Percentiles rank a stretch among this genome's conserved stretches.
phyloP scores from a whole-genome alignment of 306 rosid species.

The Cicer bijugum region DNA sequence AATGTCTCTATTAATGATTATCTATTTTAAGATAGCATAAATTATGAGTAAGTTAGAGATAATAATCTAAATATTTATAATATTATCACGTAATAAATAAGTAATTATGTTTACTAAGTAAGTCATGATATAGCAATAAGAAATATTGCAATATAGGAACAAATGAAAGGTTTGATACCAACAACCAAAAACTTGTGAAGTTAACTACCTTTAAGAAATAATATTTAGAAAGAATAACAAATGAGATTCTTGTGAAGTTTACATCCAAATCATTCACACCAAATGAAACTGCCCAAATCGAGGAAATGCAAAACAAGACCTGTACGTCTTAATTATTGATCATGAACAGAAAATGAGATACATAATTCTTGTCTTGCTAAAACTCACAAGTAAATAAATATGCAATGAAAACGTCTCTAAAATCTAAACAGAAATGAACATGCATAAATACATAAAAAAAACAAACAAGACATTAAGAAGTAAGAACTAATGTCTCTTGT shows the following conservation, averaged over 20 bases:
- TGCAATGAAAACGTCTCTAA: conserved; percentile 15
- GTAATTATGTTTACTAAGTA: too few relatives aligned
- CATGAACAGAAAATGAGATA: conserved; percentile 42
- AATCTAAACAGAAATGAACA: conserved; percentile 23
- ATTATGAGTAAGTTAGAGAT: too few relatives aligned
- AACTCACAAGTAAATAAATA: conserved; percentile 40
- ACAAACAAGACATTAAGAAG: conserved; percentile 34
- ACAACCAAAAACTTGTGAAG: too few relatives aligned
- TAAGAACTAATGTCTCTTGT: conserved; percentile 9
- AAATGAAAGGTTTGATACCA: too few relatives aligned
- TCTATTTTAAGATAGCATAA: too few relatives aligned
- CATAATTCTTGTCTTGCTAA: conserved; percentile 46
- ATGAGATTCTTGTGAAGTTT: not conserved
- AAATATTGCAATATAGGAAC: too few relatives aligned
- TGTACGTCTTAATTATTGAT: conserved; percentile 14
- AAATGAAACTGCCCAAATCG: conserved; percentile 20
- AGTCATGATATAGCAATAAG: too few relatives aligned
- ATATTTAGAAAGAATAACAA: not conserved
- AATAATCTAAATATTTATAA: too few relatives aligned
- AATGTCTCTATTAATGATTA: too few relatives aligned
- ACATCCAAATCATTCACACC: not conserved
- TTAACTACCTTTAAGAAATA: not conserved
- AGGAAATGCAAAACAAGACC: conserved; percentile 28
- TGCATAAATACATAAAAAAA: conserved; percentile 34
- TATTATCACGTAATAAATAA: too few relatives aligned